phyloP scores from a whole-genome alignment of 768 basidiomycete genomes.

The Termitomyces titanicus region DNA sequence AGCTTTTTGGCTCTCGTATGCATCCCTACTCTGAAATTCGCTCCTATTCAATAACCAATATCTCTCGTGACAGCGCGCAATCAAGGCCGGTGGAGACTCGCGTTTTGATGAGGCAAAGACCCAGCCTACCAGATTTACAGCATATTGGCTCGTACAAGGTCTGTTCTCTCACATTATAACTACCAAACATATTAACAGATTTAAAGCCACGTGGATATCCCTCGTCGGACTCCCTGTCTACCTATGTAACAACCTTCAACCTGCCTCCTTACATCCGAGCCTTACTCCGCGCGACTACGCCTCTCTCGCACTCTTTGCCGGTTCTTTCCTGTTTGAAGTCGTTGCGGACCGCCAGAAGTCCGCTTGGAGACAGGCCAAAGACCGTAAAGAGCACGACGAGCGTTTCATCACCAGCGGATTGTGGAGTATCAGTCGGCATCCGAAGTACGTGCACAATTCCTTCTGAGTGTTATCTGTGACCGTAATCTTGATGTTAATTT shows the following conservation, averaged over 20 bases:
- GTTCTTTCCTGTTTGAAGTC: constrained; percentile 35
- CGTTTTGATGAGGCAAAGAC: neutral
- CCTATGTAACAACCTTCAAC: neutral
- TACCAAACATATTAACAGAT: neutral
- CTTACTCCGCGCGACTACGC: neutral
- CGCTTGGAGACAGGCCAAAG: constrained; percentile 54
- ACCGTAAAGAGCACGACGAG: constrained; percentile 64
- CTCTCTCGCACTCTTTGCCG: neutral
- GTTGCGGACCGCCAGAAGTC: constrained; percentile 65
- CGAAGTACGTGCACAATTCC: constrained; percentile 49
- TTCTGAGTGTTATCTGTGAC: no score
- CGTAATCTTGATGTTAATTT: neutral
- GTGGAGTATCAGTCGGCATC: constrained; percentile 68
- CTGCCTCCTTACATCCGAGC: neutral
- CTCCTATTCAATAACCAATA: neutral
- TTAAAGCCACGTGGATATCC: neutral
- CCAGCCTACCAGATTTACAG: neutral
- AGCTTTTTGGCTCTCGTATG: neutral
- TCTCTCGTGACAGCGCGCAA: neutral
- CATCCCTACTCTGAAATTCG: neutral
- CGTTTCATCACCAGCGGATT: constrained; percentile 66
- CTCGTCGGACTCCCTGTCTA: neutral
- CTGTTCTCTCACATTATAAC: neutral
- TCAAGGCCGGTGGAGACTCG: neutral
- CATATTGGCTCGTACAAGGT: neutral